Base-by-base conservation (phyloP, 352 stramenopile genomes). In the Phytopythium delawarense region DNA sequence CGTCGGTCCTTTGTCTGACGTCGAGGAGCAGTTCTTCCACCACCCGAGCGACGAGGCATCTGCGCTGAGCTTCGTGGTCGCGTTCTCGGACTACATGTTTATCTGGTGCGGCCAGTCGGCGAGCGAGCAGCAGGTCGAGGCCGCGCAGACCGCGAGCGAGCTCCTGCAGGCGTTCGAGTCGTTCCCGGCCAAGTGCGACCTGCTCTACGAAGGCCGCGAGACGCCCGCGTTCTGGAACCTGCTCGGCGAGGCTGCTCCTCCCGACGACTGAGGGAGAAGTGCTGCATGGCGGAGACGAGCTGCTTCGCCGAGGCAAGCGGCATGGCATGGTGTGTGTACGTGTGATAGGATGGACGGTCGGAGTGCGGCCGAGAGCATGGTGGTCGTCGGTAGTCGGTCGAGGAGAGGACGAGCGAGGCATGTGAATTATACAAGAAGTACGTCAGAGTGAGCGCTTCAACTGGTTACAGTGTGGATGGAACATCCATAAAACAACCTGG, bases 41-140 rank as follows among this genome's bases (percentile, higher is more conserved):
- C 71, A 81, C 15, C 85, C 81, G 16, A 72, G 72, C 9, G 73
- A 83, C 30, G 83, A 92, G 39, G 74, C 81, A 34, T 66, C 70
- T 21, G 75, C 76, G 57, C 64, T 75, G 51, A 87, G 80, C 67
- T 90, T 92, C 63, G 76, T 95, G 28, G 71, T 95, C 44, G 76
- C 79, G 42, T 87, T 70, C 61, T 62, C 78, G 23, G 83, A 92
- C 63, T 92, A 85, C 66, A 81, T 90, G 75, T 91, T 84, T 59
- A 68, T 95, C 64, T 95, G 87, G 87, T 92, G 79, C 74, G 87
- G 87, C 50, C 69, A 71, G 20, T 72, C 80, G 45, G 83, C 79
- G 30, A 76, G 59, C 44, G 73, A 78, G 32, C 61, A 76, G 28
- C 74, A 82, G 35, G 62, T 91, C 30, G 76, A 91, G 45, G 76